phyloP scores from a whole-genome alignment of 2,329 filamentous ascomycete species.

The Aspergillus nomiae region DNA sequence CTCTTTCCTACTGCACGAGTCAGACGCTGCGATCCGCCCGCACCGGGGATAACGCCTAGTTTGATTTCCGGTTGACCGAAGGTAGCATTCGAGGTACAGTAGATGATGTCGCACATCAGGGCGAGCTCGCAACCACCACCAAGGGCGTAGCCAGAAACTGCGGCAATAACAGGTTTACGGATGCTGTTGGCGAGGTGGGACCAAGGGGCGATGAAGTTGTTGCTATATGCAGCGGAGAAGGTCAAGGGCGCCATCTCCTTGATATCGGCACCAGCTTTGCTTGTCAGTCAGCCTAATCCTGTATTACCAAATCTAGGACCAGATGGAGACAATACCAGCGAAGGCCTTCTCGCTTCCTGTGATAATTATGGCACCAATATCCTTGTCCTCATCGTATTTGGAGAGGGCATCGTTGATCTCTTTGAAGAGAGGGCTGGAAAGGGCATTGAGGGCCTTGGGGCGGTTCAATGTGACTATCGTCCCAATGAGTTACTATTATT shows the following conservation, averaged over 20 bases:
- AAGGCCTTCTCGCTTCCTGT: slow-evolving; percentile 91
- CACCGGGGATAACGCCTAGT: slow-evolving; percentile 87
- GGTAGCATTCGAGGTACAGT: slow-evolving; percentile 81
- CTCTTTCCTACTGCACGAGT: slow-evolving; percentile 81
- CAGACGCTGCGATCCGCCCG: slow-evolving; percentile 85
- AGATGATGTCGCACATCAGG: slow-evolving; percentile 95
- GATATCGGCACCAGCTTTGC: slow-evolving; percentile 84
- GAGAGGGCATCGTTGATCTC: slow-evolving; percentile 82
- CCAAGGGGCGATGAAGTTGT: slow-evolving; percentile 94
- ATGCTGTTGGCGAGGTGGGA: slow-evolving; percentile 78
- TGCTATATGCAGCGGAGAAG: slow-evolving; percentile 83
- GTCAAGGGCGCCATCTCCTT: slow-evolving; percentile 97
- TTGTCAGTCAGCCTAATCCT: neutral
- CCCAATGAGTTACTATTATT: neutral
- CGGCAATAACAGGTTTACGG: slow-evolving; percentile 92
- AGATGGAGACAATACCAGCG: slow-evolving; percentile 53
- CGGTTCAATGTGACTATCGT: slow-evolving; percentile 82
- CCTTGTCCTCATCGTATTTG: slow-evolving; percentile 68
- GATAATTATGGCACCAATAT: slow-evolving; percentile 75
- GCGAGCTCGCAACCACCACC: slow-evolving; percentile 96
- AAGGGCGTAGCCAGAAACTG: slow-evolving; percentile 91
- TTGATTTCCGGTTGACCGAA: slow-evolving; percentile 98
- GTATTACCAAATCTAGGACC: neutral
- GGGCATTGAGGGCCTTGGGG: slow-evolving; percentile 92
- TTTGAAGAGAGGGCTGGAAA: slow-evolving; percentile 84